Conservation (phyloP, 345 rosid genomes). For the Salix brachista region DNA sequence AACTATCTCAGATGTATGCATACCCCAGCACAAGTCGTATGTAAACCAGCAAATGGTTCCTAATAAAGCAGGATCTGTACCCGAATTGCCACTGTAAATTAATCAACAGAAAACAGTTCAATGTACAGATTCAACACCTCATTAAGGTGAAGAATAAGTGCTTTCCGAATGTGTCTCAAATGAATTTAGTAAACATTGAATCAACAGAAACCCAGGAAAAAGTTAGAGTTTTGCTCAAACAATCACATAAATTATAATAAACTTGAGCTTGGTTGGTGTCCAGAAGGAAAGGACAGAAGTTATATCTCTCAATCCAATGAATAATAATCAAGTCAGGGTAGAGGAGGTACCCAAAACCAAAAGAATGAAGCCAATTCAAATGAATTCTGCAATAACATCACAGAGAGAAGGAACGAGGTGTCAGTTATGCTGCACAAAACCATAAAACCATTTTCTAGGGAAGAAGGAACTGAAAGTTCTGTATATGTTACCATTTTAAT, state of each 20-base stretch:
- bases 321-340: slow-evolving; percentile 19
- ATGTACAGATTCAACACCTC: neutral
- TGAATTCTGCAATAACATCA: slow-evolving; percentile 61
- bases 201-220: neutral
- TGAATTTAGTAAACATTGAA: neutral
- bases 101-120: slow-evolving; percentile 16
- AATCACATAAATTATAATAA: neutral
- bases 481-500: too few relatives aligned
- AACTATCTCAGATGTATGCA: slow-evolving; percentile 2
- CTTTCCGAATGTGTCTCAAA: neutral
- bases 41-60: slow-evolving; percentile 66
- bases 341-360: slow-evolving; percentile 87
- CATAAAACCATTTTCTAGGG: too few relatives aligned
- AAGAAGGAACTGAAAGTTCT: too few relatives aligned
- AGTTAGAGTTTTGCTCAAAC: neutral
- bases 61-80: slow-evolving; percentile 85
- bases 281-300: neutral
- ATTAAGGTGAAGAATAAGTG: neutral
- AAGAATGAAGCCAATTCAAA: slow-evolving; percentile 93
- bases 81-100: slow-evolving; percentile 92
- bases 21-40: slow-evolving; percentile 82
- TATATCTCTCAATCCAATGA: slow-evolving; percentile 5
- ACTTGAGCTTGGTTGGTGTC: neutral
- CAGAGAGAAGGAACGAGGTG: too few relatives aligned
- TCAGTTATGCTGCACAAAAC: too few relatives aligned